Conservation (phyloP, 768 basidiomycete genomes). For the Rhodotorula toruloides region DNA sequence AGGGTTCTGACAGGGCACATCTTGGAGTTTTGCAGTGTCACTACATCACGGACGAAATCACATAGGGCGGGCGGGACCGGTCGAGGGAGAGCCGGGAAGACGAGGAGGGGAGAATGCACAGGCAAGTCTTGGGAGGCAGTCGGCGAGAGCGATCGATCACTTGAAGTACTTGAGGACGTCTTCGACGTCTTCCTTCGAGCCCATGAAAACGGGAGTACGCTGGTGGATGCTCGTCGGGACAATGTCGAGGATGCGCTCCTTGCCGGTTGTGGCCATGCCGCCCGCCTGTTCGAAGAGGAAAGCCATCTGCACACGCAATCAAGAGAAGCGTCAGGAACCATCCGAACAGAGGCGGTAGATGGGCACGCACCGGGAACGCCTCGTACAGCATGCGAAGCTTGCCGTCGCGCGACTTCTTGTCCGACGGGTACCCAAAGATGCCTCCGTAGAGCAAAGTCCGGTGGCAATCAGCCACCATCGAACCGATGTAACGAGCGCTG, state of each 20-base stretch:
- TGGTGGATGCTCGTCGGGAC: constrained; percentile 81
- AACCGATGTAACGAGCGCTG: constrained; percentile 63
- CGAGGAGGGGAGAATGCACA: neutral
- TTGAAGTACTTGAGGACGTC: constrained; percentile 84
- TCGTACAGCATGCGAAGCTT: constrained; percentile 94
- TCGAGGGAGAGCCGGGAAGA: neutral
- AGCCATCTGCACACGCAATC: constrained; percentile 22
- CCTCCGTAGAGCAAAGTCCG: constrained; percentile 94
- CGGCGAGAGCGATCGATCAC: no score
- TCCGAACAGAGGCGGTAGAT: constrained; percentile 37
- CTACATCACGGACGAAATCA: no score
- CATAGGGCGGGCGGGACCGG: neutral
- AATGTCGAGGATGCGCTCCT: constrained; percentile 86
- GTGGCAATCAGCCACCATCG: constrained; percentile 99
- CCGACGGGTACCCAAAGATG: constrained; percentile 92
- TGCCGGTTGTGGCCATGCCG: constrained; percentile 92
- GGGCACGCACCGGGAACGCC: constrained; percentile 93
- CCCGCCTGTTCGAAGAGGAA: constrained; percentile 63
- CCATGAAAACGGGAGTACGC: constrained; percentile 86
- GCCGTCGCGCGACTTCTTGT: constrained; percentile 94
- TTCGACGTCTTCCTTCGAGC: constrained; percentile 83
- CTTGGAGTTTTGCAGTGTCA: no score
- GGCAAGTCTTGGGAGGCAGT: no score
- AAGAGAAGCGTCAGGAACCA: neutral
- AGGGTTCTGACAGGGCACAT: no score